Evolutionary conservation across 331 rosid genomes (phyloP).

Genomic region (Prunus yedoensis): DNA sequence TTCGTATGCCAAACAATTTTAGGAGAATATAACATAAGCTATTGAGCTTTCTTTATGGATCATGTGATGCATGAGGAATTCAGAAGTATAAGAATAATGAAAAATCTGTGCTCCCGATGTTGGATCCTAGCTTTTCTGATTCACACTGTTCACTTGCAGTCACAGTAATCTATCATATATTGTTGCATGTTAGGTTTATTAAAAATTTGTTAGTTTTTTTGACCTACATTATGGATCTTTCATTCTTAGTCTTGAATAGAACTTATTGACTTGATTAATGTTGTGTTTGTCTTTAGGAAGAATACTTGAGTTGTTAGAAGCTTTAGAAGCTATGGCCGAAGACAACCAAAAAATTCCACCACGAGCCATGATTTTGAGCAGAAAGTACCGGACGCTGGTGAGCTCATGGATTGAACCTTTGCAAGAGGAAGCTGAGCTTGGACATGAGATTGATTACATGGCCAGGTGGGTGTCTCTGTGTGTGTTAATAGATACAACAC

Average conservation of each 20-base stretch:
- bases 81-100: background rate
- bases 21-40: background rate
- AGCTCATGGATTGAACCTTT: constrained; percentile 99
- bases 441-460: constrained; percentile 91
- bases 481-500: background rate
- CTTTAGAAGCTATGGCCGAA: constrained; percentile 76
- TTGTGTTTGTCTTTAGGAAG: constrained; percentile 63
- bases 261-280: constrained; percentile 25
- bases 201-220: background rate
- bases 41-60: constrained; percentile 2
- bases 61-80: background rate
- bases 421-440: constrained; percentile 97
- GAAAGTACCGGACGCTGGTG: constrained; percentile 88
- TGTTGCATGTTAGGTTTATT: constrained; percentile 9
- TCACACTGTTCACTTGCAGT: background rate
- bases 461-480: constrained; percentile 75
- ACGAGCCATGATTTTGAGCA: constrained; percentile 93
- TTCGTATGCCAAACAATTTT: background rate
- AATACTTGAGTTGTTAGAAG: constrained; percentile 80
- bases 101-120: background rate
- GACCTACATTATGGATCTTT: constrained; percentile 17
- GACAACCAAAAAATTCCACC: constrained; percentile 80
- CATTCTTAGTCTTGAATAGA: constrained; percentile 1
- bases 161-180: background rate
- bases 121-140: constrained; percentile 1